A percentile compares a stretch with the other conserved stretches of the same genome.
Conservation (phyloP, 495 filamentous ascomycete species). For the Elasticomyces elasticus region DNA sequence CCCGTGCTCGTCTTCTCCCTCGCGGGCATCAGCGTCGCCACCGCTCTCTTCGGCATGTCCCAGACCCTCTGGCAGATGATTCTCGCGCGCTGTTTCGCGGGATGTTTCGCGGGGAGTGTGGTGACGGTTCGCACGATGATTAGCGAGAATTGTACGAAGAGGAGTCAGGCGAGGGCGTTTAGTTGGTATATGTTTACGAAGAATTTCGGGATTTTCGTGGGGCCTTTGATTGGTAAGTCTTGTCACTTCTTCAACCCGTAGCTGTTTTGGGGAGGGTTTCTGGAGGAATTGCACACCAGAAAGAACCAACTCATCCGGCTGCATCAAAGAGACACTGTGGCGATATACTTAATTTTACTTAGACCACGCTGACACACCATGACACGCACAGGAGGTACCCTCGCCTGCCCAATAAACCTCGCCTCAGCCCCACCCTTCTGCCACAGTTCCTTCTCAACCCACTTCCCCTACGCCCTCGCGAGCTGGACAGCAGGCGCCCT, state of each 20-base stretch:
- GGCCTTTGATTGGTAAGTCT: constrained; percentile 46
- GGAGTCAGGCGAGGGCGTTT: constrained; percentile 59
- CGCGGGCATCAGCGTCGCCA: constrained; percentile 46
- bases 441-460: constrained; percentile 43
- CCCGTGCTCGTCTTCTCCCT: constrained; percentile 56
- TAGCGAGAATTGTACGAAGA: constrained; percentile 54
- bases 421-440: constrained; percentile 45
- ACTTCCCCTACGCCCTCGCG: constrained; percentile 56
- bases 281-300: not conserved
- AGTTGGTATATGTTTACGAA: constrained; percentile 60
- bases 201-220: constrained; percentile 60
- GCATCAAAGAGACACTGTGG: no score
- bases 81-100: constrained; percentile 52
- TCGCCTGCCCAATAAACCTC: constrained; percentile 51
- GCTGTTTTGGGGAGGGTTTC: not conserved
- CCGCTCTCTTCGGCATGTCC: constrained; percentile 53
- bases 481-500: constrained; percentile 45
- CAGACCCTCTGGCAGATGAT: constrained; percentile 56
- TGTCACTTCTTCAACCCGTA: not conserved
- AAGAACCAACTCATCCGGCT: no score
- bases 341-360: no score
- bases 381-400: constrained; percentile 17
- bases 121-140: constrained; percentile 61
- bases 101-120: constrained; percentile 57
- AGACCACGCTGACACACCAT: not conserved